Evolutionary conservation across 2,329 filamentous ascomycete species (phyloP).

Genomic region (Penicillium sp.): DNA sequence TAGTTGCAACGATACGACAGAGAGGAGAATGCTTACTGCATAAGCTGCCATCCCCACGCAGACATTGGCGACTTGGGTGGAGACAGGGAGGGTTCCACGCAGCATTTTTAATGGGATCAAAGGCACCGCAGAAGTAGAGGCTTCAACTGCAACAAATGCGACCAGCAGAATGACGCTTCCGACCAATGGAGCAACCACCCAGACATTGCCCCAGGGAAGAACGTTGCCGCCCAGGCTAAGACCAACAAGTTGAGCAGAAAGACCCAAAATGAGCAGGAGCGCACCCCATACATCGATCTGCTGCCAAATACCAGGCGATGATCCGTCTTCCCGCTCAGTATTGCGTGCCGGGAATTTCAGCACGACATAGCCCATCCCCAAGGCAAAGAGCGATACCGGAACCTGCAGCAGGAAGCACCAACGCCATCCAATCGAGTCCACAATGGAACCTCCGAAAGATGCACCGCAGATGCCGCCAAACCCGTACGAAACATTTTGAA

Average conservation of each 20-base stretch:
- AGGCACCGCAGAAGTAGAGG: constrained; percentile 44
- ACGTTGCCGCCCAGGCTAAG: constrained; percentile 50
- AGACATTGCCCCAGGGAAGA: constrained; percentile 45
- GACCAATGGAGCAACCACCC: constrained; percentile 44
- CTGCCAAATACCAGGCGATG: constrained; percentile 46
- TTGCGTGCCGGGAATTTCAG: constrained; percentile 48
- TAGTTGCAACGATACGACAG: background rate
- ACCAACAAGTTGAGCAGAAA: constrained; percentile 56
- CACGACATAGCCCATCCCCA: constrained; percentile 56
- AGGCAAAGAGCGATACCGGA: constrained; percentile 58
- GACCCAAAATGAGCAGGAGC: constrained; percentile 57
- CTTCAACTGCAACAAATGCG: constrained; percentile 43
- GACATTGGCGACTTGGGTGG: constrained; percentile 61
- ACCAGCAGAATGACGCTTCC: constrained; percentile 40
- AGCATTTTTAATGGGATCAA: constrained; percentile 55
- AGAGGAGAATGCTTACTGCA: constrained; percentile 49
- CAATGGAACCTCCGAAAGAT: constrained; percentile 47
- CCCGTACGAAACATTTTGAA: constrained; percentile 62
- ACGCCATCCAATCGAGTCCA: constrained; percentile 48
- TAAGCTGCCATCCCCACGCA: constrained; percentile 64
- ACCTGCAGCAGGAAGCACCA: constrained; percentile 63
- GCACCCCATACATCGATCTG: constrained; percentile 62
- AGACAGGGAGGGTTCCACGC: constrained; percentile 55
- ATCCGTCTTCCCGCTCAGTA: background rate
- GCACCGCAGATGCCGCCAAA: constrained; percentile 62